A percentile compares a stretch with the other conserved stretches of the same genome.
Evolutionary conservation across 2,329 filamentous ascomycete species (phyloP).

Genomic region (Fusarium incarnatum): DNA sequence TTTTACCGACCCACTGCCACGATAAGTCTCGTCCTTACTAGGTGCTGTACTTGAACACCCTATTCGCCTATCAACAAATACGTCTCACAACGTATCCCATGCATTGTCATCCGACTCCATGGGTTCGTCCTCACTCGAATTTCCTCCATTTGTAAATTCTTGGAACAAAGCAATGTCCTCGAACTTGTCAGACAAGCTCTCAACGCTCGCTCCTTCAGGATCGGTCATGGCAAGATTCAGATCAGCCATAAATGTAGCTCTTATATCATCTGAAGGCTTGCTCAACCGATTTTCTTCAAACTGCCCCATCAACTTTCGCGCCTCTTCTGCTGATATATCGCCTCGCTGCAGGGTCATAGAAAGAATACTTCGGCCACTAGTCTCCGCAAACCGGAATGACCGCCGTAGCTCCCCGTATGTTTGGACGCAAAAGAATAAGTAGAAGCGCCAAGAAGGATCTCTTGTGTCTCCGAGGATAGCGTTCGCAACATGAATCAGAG

Average conservation of each 20-base stretch:
- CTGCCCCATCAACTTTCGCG: constrained; percentile 48
- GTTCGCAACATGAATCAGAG: constrained; percentile 55
- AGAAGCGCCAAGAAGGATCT: constrained; percentile 50
- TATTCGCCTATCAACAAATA: neutral
- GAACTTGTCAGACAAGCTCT: constrained; percentile 51
- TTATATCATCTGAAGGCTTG: constrained; percentile 41
- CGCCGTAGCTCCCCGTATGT: constrained; percentile 52
- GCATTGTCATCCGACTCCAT: constrained; percentile 24
- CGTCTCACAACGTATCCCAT: constrained; percentile 15
- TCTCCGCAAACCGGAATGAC: constrained; percentile 52
- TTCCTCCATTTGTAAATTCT: constrained; percentile 45
- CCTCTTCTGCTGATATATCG: constrained; percentile 45
- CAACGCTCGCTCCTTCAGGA: constrained; percentile 50
- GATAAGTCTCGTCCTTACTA: neutral
- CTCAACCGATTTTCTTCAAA: constrained; percentile 45
- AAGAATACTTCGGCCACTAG: constrained; percentile 51
- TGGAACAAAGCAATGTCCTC: constrained; percentile 50
- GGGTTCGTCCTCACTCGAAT: constrained; percentile 7
- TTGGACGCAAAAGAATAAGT: constrained; percentile 55
- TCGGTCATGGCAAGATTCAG: constrained; percentile 52
- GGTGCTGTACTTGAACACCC: neutral
- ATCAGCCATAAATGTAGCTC: constrained; percentile 54
- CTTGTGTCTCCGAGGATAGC: constrained; percentile 49
- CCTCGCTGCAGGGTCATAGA: constrained; percentile 52
- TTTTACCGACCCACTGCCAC: neutral